Evolutionary conservation across 2,329 filamentous ascomycete species (phyloP), one percentile per base, ranked within the genome.

Genomic region (Alternaria sp.): DNA sequence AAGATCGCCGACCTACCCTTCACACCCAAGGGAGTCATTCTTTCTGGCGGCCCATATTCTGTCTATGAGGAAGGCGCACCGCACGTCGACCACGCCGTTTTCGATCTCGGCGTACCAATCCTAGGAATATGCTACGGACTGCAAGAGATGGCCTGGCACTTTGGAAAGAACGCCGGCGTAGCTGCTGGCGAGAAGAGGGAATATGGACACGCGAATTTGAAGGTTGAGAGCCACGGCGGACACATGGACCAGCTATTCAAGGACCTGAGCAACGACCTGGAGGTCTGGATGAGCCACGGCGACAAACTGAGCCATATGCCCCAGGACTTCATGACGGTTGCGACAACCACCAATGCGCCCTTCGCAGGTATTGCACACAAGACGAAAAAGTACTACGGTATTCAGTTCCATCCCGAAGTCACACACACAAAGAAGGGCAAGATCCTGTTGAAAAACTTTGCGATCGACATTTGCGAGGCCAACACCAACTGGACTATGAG

Each of bases 401-500:
- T 97, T 45, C 93, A 97, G 74, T 94, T 97, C 77, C 93, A 97
- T 77, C 93, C 93, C 1, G 93, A 97, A 76, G 85, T 97, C 54
- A 88, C 85, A 13, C 87, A 92, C 72, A 93, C 90, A 0, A 83
- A 86, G 8, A 82, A 85, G 55, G 93, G 93, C 33, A 89, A 76
- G 9, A 81, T 90, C 28, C 73, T 97, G 5, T 82, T 97, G 42
- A 80, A 84, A 73, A 98, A 98, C 83, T 98, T 97, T 72, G 88
- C 88, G 11, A 84, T 96, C 58, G 83, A 85, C 21, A 96, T 98
- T 63, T 98, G 93, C 78, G 85, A 86, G 29, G 92, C 90, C 4
- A 80, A 84, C 58, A 84, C 87, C 58, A 86, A 92, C 74, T 98
- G 94, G 94, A 88, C 85, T 3, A 97, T 97, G 93, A 83, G 82